phyloP scores from a whole-genome alignment of 2,329 filamentous ascomycete species.

The Ophiostoma sp. region DNA sequence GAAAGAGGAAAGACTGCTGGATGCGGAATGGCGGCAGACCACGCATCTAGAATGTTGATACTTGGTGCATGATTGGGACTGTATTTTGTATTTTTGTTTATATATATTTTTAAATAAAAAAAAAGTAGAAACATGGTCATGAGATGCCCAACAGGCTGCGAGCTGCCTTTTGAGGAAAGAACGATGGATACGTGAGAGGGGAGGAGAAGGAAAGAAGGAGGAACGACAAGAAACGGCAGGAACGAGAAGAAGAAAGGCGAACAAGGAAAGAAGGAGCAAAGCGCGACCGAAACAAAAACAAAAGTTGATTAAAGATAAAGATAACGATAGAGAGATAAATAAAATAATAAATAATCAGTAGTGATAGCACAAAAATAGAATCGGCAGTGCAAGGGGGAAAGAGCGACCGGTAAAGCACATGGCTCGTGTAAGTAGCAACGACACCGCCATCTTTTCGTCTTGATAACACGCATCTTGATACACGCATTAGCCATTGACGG shows the following conservation, averaged over 20 bases:
- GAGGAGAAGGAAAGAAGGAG: neutral
- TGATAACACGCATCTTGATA: neutral
- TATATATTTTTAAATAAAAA: neutral
- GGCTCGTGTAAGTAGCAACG: neutral
- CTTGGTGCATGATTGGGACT: too few relatives aligned
- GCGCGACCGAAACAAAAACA: neutral
- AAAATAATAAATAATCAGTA: neutral
- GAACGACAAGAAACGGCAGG: neutral
- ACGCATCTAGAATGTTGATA: neutral
- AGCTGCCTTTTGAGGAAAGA: neutral
- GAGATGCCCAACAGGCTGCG: neutral
- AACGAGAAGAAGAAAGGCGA: neutral
- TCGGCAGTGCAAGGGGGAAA: neutral
- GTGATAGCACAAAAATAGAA: neutral
- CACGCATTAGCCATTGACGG: neutral
- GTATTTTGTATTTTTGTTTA: neutral
- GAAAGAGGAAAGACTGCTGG: conserved; percentile 23
- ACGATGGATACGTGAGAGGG: neutral
- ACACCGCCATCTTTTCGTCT: neutral
- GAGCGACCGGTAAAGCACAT: neutral
- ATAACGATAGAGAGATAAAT: neutral
- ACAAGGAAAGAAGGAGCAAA: neutral
- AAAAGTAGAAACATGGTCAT: neutral
- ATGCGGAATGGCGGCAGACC: conserved; percentile 14
- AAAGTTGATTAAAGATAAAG: neutral